Percentiles rank a stretch among this genome's conserved stretches.
phyloP scores from a whole-genome alignment of 2,329 filamentous ascomycete species.

The Xylariomycetidae sp. region DNA sequence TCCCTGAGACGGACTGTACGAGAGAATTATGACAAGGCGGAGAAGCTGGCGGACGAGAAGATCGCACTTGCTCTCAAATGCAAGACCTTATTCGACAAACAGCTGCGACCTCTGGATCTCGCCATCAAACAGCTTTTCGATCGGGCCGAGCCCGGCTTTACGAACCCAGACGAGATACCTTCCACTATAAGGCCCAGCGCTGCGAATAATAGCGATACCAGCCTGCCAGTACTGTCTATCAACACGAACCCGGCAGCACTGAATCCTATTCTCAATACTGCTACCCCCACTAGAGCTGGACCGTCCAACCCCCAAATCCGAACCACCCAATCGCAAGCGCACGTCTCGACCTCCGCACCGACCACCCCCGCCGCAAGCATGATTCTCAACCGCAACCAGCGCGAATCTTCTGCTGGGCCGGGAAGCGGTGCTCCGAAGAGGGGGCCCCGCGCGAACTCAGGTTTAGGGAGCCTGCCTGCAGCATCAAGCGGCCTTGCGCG shows the following conservation, averaged over 20 bases:
- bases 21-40: slow-evolving; percentile 64
- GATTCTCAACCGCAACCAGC: slow-evolving; percentile 51
- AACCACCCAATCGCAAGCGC: slow-evolving; percentile 42
- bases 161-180: slow-evolving; percentile 58
- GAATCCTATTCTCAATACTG: slow-evolving; percentile 32
- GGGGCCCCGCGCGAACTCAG: slow-evolving; percentile 43
- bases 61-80: slow-evolving; percentile 63
- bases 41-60: slow-evolving; percentile 72
- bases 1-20: slow-evolving; percentile 59
- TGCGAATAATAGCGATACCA: slow-evolving; percentile 46
- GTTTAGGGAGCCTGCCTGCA: slow-evolving; percentile 42
- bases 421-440: slow-evolving; percentile 44
- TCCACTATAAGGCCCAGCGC: slow-evolving; percentile 57
- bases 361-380: slow-evolving; percentile 57
- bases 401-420: slow-evolving; percentile 57
- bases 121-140: slow-evolving; percentile 60
- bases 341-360: slow-evolving; percentile 52
- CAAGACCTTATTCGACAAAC: slow-evolving; percentile 56
- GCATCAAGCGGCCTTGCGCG: slow-evolving; percentile 56
- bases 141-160: slow-evolving; percentile 56
- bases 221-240: slow-evolving; percentile 30
- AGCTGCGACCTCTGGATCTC: slow-evolving; percentile 57
- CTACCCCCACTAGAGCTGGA: slow-evolving; percentile 39
- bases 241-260: slow-evolving; percentile 31
- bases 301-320: slow-evolving; percentile 43